Evolutionary conservation across 768 basidiomycete genomes (phyloP).

Genomic region (Leccinellum albellum): DNA sequence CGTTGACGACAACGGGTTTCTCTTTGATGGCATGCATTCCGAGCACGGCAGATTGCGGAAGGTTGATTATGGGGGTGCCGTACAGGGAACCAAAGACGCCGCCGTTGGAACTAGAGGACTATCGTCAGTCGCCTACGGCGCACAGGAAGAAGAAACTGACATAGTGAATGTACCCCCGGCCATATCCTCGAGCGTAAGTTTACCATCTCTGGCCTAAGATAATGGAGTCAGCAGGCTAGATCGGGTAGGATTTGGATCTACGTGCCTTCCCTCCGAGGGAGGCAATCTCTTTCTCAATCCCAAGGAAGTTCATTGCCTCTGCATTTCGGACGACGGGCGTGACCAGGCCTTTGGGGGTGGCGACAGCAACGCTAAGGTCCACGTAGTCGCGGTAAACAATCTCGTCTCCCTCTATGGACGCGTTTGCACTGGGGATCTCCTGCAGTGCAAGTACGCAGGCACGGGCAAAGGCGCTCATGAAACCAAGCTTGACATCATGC

Average conservation of each 20-base stretch:
- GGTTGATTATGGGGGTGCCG: constrained; percentile 98
- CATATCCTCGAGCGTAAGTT: constrained; percentile 97
- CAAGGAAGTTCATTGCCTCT: constrained; percentile 80
- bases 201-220: constrained; percentile 77
- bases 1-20: constrained; percentile 83
- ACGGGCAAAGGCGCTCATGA: constrained; percentile 95
- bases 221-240: constrained; percentile 5
- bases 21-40: constrained; percentile 98
- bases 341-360: constrained; percentile 95
- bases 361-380: constrained; percentile 93
- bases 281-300: constrained; percentile 92
- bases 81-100: constrained; percentile 97
- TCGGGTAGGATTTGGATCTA: not conserved
- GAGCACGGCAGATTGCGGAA: constrained; percentile 91
- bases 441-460: constrained; percentile 80
- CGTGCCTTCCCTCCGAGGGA: constrained; percentile 82
- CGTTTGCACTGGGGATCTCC: constrained; percentile 93
- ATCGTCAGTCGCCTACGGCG: not conserved
- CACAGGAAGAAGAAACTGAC: constrained; percentile 43
- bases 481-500: constrained; percentile 94
- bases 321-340: constrained; percentile 93
- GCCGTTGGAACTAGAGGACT: constrained; percentile 79
- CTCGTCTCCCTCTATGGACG: constrained; percentile 89
- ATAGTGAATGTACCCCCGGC: constrained; percentile 98
- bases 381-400: constrained; percentile 92